These are phyloP conservation scores for Pyronema omphalodes DNA, from an alignment of 495 filamentous ascomycete genomes.

Conservation along the genomic window DNA sequence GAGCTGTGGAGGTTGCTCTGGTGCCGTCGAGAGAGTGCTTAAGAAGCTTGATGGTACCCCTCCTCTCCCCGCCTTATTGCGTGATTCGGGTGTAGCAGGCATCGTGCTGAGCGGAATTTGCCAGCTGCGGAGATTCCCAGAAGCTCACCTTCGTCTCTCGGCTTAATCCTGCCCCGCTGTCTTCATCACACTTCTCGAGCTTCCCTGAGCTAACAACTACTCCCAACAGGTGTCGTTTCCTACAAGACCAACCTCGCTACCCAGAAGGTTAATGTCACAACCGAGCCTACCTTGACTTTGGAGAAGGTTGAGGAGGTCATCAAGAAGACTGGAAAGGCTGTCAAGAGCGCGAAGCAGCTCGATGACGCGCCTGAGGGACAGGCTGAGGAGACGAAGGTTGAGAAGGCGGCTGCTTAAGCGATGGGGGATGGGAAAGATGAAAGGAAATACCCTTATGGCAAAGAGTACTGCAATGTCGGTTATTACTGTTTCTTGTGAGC, in stretches of 20 bases:
- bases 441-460: background rate
- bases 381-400: background rate
- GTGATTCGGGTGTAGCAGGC: background rate
- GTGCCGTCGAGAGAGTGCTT: slow-evolving; percentile 70
- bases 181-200: background rate
- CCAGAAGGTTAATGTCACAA: slow-evolving; percentile 56
- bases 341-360: slow-evolving; percentile 52
- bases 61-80: background rate
- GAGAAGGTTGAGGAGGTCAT: slow-evolving; percentile 72
- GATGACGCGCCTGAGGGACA: background rate
- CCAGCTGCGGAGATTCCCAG: no score
- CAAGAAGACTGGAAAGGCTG: slow-evolving; percentile 86
- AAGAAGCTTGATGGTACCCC: slow-evolving; percentile 68
- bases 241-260: slow-evolving; percentile 30
- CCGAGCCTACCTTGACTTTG: slow-evolving; percentile 32
- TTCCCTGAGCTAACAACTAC: background rate
- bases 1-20: slow-evolving; percentile 47
- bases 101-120: no score
- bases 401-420: slow-evolving; percentile 1
- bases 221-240: slow-evolving; percentile 50
- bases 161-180: background rate
- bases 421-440: background rate
- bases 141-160: background rate
- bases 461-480: no score
- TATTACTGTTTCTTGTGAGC: no score